Conservation (phyloP, 768 basidiomycete genomes). For the Mycena filopes region DNA sequence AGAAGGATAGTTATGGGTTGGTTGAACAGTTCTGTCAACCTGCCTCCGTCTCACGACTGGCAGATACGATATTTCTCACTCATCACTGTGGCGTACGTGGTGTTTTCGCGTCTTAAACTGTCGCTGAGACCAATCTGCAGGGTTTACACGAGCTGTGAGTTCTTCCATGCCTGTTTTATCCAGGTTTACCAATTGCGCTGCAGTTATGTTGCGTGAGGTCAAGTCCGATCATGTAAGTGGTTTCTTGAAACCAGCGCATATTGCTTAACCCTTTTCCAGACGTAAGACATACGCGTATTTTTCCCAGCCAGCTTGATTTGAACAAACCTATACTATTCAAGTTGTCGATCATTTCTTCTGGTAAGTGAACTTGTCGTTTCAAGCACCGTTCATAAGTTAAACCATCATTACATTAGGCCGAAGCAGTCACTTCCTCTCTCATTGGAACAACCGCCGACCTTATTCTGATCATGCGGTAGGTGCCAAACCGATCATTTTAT, state of each 20-base stretch:
- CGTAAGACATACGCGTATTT: background rate
- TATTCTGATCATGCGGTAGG: slow-evolving; percentile 3
- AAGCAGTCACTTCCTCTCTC: slow-evolving; percentile 2
- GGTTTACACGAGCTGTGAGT: background rate
- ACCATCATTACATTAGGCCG: background rate
- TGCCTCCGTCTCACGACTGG: no score
- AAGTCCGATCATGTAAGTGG: background rate
- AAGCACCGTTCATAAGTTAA: background rate
- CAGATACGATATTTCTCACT: slow-evolving; percentile 8
- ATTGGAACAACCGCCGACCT: background rate
- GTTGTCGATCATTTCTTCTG: slow-evolving; percentile 1
- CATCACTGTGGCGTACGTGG: background rate
- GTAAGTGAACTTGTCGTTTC: background rate
- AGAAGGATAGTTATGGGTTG: no score
- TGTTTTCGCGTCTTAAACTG: background rate
- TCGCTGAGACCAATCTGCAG: background rate
- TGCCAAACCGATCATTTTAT: no score
- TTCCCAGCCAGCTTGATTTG: no score
- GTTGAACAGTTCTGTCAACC: no score
- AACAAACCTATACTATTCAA: background rate
- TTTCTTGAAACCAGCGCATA: no score
- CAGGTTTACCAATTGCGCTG: no score
- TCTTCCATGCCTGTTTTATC: background rate
- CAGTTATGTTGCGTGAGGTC: slow-evolving; percentile 9
- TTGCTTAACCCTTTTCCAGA: background rate